Evolutionary conservation across 768 basidiomycete genomes (phyloP).

Genomic region (Trametes cingulata): DNA sequence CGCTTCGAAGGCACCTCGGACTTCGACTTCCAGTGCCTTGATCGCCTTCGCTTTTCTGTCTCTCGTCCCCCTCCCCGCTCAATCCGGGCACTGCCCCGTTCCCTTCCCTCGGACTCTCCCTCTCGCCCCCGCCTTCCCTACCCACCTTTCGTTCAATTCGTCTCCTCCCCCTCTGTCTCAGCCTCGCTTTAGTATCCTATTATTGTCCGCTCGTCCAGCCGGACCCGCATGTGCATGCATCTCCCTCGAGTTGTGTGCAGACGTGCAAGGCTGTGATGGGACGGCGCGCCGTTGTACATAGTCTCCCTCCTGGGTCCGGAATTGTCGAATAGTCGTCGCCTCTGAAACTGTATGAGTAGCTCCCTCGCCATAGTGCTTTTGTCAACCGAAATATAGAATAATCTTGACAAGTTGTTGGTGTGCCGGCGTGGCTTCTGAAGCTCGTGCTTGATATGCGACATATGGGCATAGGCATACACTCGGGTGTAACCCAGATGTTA

Average conservation of each 20-base stretch:
- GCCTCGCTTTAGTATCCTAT: background rate
- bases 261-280: background rate
- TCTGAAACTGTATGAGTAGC: slow-evolving; percentile 17
- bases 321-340: slow-evolving; percentile 10
- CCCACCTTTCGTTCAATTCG: background rate
- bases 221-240: background rate
- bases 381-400: background rate
- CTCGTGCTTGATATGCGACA: too few relatives aligned
- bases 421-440: too few relatives aligned
- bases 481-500: too few relatives aligned
- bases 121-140: background rate
- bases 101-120: background rate
- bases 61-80: background rate
- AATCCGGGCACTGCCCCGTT: background rate
- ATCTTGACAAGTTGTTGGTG: background rate
- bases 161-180: background rate
- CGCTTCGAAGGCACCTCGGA: background rate
- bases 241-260: background rate
- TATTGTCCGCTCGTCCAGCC: background rate
- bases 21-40: background rate
- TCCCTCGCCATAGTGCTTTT: background rate
- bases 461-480: too few relatives aligned
- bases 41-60: background rate
- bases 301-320: slow-evolving; percentile 9
- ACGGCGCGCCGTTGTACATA: slow-evolving; percentile 13